phyloP scores from a whole-genome alignment of 2,329 filamentous ascomycete genomes.

The Microascus cirrosus region DNA sequence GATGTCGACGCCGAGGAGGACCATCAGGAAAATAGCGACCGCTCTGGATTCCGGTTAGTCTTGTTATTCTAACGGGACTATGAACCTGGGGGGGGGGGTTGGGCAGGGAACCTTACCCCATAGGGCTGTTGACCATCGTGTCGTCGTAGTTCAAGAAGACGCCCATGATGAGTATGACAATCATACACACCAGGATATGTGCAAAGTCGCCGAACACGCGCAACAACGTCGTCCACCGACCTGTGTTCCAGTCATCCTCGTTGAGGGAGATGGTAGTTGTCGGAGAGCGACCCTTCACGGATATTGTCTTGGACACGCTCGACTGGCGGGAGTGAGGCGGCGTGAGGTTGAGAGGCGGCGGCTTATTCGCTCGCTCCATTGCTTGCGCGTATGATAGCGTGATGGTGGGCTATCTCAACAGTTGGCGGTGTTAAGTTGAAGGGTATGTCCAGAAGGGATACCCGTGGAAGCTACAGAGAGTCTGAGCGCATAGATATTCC shows the following conservation, averaged over 20 bases:
- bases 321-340: conserved; percentile 8
- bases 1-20: conserved; percentile 20
- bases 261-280: conserved; percentile 5
- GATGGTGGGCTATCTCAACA: not conserved
- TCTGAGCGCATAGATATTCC: not conserved
- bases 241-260: conserved; percentile 1
- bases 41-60: conserved; percentile 11
- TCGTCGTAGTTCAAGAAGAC: conserved; percentile 18
- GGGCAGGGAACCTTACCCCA: conserved; percentile 2
- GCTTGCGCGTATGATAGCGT: conserved; percentile 1
- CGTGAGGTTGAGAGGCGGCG: conserved; percentile 20
- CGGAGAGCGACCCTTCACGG: not conserved
- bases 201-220: conserved; percentile 17
- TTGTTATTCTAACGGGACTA: not conserved
- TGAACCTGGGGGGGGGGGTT: not conserved
- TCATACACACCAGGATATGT: conserved; percentile 18
- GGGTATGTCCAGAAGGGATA: not conserved
- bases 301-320: conserved; percentile 4
- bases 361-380: conserved; percentile 18
- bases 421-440: not conserved
- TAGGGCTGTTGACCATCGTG: conserved; percentile 7
- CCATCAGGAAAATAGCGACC: conserved; percentile 17
- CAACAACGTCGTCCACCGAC: conserved; percentile 8
- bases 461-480: not conserved
- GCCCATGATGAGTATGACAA: conserved; percentile 19